Conservation (phyloP, 305 asterid species). For the Fraxinus angustifolia region DNA sequence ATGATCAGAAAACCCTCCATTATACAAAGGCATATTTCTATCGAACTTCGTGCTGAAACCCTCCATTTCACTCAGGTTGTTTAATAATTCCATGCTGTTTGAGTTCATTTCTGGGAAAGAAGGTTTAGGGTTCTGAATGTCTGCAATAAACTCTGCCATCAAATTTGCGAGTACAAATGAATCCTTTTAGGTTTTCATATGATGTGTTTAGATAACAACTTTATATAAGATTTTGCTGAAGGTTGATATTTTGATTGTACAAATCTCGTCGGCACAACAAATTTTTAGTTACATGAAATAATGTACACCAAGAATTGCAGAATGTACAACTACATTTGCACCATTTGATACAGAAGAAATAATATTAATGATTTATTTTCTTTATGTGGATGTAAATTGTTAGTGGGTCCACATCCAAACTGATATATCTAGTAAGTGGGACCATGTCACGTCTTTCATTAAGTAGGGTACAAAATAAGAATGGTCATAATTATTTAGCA, state of each 20-base stretch:
- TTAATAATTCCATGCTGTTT: slow-evolving; percentile 38
- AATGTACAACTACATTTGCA: neutral
- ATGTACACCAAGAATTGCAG: neutral
- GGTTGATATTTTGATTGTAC: neutral
- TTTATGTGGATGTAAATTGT: neutral
- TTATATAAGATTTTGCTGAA: neutral
- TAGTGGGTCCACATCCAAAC: slow-evolving; percentile 20
- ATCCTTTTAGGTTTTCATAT: neutral
- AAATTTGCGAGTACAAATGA: neutral
- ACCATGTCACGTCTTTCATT: slow-evolving; percentile 16
- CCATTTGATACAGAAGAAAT: neutral
- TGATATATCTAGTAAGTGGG: slow-evolving; percentile 27
- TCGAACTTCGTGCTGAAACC: slow-evolving; percentile 33
- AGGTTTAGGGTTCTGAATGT: slow-evolving; percentile 28
- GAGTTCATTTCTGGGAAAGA: slow-evolving; percentile 37
- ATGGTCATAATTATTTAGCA: slow-evolving; percentile 20
- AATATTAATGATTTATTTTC: neutral
- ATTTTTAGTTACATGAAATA: neutral
- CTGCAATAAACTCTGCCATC: slow-evolving; percentile 31
- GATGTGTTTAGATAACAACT: neutral
- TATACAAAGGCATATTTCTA: slow-evolving; percentile 29
- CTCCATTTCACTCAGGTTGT: slow-evolving; percentile 37
- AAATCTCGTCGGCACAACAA: neutral
- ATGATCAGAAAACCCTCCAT: slow-evolving; percentile 29
- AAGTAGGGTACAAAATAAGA: slow-evolving; percentile 22